Percentiles rank a stretch among this genome's conserved stretches.
Evolutionary conservation across 306 rosid species (phyloP).

Genomic region (Vigna hirtella): DNA sequence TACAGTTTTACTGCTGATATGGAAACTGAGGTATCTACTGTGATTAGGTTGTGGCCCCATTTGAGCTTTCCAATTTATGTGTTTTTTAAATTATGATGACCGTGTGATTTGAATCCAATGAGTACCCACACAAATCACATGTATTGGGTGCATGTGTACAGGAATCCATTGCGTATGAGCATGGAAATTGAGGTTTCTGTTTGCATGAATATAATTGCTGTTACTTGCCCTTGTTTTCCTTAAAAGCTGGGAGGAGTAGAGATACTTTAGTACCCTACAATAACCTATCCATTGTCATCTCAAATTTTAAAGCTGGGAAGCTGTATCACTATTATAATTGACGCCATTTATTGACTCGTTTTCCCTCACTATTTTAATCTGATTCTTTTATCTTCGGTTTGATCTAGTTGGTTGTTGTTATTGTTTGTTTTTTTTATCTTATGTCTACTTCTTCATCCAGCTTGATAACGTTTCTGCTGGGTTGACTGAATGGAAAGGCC

Average conservation of each 20-base stretch:
- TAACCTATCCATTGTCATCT: background rate
- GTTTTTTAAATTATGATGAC: background rate
- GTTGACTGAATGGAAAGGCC: constrained; percentile 97
- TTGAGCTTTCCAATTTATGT: constrained; percentile 2
- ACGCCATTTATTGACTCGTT: constrained; percentile 18
- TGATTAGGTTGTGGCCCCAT: constrained; percentile 10
- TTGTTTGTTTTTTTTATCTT: constrained; percentile 2
- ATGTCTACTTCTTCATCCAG: constrained; percentile 54
- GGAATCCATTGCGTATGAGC: background rate
- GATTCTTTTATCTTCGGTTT: constrained; percentile 3
- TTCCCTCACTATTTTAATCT: background rate
- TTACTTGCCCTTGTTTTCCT: background rate
- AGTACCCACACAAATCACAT: background rate
- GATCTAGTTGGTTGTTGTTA: constrained; percentile 16
- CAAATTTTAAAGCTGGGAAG: background rate
- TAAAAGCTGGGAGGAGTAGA: background rate
- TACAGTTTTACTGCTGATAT: constrained; percentile 97
- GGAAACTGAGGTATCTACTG: constrained; percentile 86
- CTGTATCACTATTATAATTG: background rate
- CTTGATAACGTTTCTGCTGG: constrained; percentile 99
- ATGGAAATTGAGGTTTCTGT: background rate
- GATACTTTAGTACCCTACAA: background rate
- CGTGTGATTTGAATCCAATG: background rate
- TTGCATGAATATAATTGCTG: background rate
- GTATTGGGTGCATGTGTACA: background rate